Conservation (phyloP, 768 basidiomycete genomes). For the Mycena filopes region DNA sequence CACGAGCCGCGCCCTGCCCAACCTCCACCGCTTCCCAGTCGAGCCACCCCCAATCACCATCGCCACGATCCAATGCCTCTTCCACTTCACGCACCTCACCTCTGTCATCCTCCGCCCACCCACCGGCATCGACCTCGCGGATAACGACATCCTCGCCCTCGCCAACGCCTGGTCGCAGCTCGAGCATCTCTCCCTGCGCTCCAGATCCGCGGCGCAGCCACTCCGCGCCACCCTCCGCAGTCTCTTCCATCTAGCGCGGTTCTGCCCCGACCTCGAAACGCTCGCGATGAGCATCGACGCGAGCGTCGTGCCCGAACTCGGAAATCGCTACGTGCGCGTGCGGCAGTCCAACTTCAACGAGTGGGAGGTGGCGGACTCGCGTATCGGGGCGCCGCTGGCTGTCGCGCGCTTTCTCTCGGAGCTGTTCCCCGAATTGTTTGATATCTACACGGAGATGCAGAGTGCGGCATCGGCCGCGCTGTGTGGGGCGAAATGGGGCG, state of each 20-base stretch:
- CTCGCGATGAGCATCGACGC: neutral
- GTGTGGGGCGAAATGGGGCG: no score
- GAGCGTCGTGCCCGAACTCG: neutral
- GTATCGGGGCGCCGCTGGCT: neutral
- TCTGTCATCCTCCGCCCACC: neutral
- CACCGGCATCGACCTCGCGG: neutral
- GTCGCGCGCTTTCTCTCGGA: no score
- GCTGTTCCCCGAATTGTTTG: no score
- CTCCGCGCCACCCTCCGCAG: slow-evolving; percentile 5
- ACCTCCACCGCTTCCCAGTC: neutral
- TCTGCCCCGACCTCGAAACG: neutral
- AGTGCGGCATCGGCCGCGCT: no score
- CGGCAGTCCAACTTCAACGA: neutral
- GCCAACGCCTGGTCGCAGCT: neutral
- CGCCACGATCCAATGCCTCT: neutral
- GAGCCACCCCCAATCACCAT: neutral
- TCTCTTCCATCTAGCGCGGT: neutral
- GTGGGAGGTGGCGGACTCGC: neutral
- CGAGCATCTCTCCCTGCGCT: neutral
- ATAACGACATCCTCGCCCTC: neutral
- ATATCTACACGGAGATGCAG: no score
- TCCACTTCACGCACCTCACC: neutral
- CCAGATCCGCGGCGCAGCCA: neutral
- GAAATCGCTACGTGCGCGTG: neutral
- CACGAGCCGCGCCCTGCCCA: neutral